These are phyloP conservation scores for Cordyceps javanica DNA, from an alignment of 2,329 filamentous ascomycete species.

Conservation along the genomic window DNA sequence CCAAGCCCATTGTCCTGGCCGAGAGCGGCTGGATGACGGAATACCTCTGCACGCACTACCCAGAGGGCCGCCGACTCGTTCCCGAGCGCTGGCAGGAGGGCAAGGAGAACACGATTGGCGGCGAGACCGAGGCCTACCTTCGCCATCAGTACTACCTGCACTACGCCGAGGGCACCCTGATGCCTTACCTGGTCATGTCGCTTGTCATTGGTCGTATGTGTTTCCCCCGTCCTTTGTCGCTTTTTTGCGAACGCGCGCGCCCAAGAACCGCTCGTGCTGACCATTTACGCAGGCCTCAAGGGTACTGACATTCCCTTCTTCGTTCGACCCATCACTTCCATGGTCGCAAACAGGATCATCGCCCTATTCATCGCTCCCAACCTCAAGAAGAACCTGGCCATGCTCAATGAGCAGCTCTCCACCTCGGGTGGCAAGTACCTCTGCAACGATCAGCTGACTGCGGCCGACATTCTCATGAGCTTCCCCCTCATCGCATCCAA, in stretches of 20 bases:
- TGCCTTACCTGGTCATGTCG: conserved; percentile 61
- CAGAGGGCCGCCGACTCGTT: conserved; percentile 38
- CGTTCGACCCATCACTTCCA: conserved; percentile 43
- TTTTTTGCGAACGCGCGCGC: not conserved
- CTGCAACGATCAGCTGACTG: conserved; percentile 42
- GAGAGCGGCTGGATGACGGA: conserved; percentile 79
- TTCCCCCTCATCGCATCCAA: conserved; percentile 44
- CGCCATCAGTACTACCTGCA: conserved; percentile 67
- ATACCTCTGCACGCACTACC: conserved; percentile 67
- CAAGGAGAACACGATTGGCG: conserved; percentile 50
- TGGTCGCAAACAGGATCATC: conserved; percentile 37
- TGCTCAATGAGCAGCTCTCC: conserved; percentile 44
- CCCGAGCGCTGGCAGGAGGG: conserved; percentile 51
- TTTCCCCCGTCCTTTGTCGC: not conserved
- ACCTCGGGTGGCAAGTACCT: conserved; percentile 42
- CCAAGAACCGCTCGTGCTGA: not conserved
- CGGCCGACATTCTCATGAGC: conserved; percentile 49
- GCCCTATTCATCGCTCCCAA: conserved; percentile 41
- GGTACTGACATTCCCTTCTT: conserved; percentile 44
- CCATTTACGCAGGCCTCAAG: conserved; percentile 33
- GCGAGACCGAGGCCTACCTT: conserved; percentile 56
- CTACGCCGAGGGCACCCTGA: conserved; percentile 78
- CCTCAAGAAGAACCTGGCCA: conserved; percentile 38
- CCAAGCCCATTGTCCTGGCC: conserved; percentile 58
- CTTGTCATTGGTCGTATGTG: conserved; percentile 51